Evolutionary conservation across 371 early-diverging fungal genomes (phyloP), one percentile per base, ranked within the genome.

Genomic region (Parasitella parasitica): DNA sequence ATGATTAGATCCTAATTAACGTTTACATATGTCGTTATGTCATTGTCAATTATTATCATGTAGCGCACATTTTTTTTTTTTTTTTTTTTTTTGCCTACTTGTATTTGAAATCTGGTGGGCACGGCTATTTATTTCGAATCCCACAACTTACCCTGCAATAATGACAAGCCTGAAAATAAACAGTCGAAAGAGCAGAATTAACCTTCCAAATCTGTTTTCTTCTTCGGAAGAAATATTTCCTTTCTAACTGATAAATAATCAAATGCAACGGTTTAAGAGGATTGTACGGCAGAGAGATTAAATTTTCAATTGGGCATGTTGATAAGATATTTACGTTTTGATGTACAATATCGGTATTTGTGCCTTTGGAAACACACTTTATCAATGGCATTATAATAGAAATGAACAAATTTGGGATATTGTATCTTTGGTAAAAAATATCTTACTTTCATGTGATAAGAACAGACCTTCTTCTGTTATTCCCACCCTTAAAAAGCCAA

Each of bases 281-380:
- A 66, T 66, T 66, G 66, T 66, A 66, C 66, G 66, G 66, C 66
- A 66, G 66, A 66, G 43, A 66, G 66, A 66, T n/a, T n/a, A 51
- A n/a, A 59, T 20, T 26, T 50, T 43, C 58, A 46, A 57, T 57
- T 22, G 58, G 58, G 35, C 58, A 32, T 57, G 58, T 57, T 57
- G 36, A 34, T n/a, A 59, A 50, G 59, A 49, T 50, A 27, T 50
- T 34, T 22, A 27, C 34, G 16, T 8, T 49, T 48, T 11, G 11
- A 15, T 36, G 11, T 16, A n/a, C 16, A 34, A 22, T 4, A 35
- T 57, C 43, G n/a, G 7, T 26, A 43, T 59, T 34, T 36, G 36
- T 49, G 59, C 50, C 59, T 59, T 50, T 50, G 58, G 22, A 46
- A n/a, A 57, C 58, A 57, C 27, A 26, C 22, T 39, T 41, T n/a